Base-by-base conservation (phyloP, 495 filamentous ascomycete species). In the Jackrogersella multiformis region DNA sequence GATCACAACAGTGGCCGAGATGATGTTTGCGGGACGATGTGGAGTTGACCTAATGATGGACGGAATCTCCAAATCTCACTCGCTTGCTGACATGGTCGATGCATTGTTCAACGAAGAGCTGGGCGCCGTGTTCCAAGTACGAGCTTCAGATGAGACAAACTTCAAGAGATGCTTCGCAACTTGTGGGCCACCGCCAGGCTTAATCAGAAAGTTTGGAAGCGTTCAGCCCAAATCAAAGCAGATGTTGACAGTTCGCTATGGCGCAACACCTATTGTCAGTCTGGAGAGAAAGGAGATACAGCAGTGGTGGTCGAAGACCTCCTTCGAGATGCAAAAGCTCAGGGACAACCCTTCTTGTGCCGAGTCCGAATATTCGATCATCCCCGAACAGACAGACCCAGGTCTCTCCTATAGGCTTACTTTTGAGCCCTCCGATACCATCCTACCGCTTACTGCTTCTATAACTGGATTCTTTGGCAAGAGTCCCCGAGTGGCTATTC, bases 21-120 rank as follows among this genome's bases (percentile, higher is more conserved):
- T 98, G 95, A 96, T 97, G 87, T 97, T 99, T 71, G 95, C 95
- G 9, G 95, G 95, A 24, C 88, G 95, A 41, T 96, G 93, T 70
- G 96, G 96, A 61, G 85, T 92, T 21, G 89, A 94, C 55, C 80
- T 98, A 36, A 90, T 91, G 85, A 79, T 97, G 63, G 94, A 97
- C 73, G 85, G 82, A 39, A 82, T 96, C 46, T 71, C 85, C 1
- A 77, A 77, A 18, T 84, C 80, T 16, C 81, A 79, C 55, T 81
- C 89, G 45, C 77, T 88, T 18, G 76, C 80, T 10, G 85, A 91
- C 71, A 73, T 96, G 46, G 77, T 96, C 2, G 86, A 90, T 54
- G 85, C 90, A 0, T 84, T 99, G 5, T 98, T 99, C 84, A 97
- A 92, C 71, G 96, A 98, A 74, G 95, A 98, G 76, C 86, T 99